Base-by-base conservation (phyloP, 164 flowering plant species). In the Vitis vinifera region DNA sequence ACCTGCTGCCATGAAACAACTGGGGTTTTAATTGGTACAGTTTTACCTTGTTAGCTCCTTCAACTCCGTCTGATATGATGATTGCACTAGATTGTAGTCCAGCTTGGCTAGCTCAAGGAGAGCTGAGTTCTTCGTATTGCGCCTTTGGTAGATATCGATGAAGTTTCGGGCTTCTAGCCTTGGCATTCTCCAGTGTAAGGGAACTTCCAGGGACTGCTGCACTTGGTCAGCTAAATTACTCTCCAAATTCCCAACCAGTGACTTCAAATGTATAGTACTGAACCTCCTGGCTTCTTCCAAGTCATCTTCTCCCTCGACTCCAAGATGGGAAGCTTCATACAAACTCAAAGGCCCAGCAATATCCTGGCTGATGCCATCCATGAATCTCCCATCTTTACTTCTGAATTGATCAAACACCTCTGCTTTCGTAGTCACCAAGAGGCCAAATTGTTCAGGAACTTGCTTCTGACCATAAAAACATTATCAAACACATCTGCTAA, bases 281-380 rank as follows among this genome's bases (percentile, higher is more conserved):
- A 82, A 82, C 0, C 8, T 16, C 14, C 51, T 71, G 8, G 81
- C 85, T 68, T 70, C 79, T 7, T 81, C 73, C 8, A 81, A 49
- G 3, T 66, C 27, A 13, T 63, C 60, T 68, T 81, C 84, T 8
- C 37, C 70, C 14, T 37, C 16, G 2, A 51, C 5, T 31, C 72
- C 64, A 4, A 75, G 49, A 23, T 55, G 58, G 8, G 81, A 72
- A 68, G 85, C 83, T 71, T 82, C 85, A 66, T 75, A 75, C 55
- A 79, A 75, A 15, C 77, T 68, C 69, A 80, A 49, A 4, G 73
- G 2, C 0, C 80, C 83, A 16, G 47, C 30, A 7, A 64, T 12
- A 15, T 82, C 79, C 4, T 47, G n/a, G 1, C 49, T 13, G 19
- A 77, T 51, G 49, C n/a, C 4, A 16, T 64, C 69, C 51, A 12